Evolutionary conservation across 257 asterid species (phyloP).

Genomic region (Capsicum pubescens): DNA sequence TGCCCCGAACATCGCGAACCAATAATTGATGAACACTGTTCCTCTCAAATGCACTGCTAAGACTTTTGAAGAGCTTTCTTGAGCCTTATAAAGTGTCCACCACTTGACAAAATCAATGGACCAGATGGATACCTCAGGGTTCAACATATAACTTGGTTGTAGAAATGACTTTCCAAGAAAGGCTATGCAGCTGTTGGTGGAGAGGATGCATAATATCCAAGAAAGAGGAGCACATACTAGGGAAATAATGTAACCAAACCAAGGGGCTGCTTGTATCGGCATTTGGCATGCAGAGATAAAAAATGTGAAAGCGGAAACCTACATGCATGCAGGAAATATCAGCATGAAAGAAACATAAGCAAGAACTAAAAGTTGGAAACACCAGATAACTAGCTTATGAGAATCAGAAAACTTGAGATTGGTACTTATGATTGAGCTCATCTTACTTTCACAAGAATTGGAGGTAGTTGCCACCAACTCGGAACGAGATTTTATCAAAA

Average conservation of each 20-base stretch:
- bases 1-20: slow-evolving; percentile 72
- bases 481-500: slow-evolving; percentile 45
- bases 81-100: slow-evolving; percentile 80
- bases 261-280: background rate
- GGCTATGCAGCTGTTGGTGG: slow-evolving; percentile 47
- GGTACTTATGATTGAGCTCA: slow-evolving; percentile 2
- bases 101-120: slow-evolving; percentile 65
- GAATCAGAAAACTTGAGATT: slow-evolving; percentile 34
- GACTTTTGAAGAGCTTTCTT: slow-evolving; percentile 66
- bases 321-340: slow-evolving; percentile 54
- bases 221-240: slow-evolving; percentile 52
- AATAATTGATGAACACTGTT: slow-evolving; percentile 67
- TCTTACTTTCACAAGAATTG: slow-evolving; percentile 27
- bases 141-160: slow-evolving; percentile 56
- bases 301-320: slow-evolving; percentile 38
- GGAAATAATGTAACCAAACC: slow-evolving; percentile 37
- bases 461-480: slow-evolving; percentile 25
- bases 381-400: slow-evolving; percentile 47
- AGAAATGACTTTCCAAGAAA: slow-evolving; percentile 54
- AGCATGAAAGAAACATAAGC: slow-evolving; percentile 53
- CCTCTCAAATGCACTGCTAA: slow-evolving; percentile 72
- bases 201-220: slow-evolving; percentile 60
- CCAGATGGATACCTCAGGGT: slow-evolving; percentile 63
- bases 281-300: slow-evolving; percentile 31
- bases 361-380: slow-evolving; percentile 51